Percentiles rank a stretch among this genome's conserved stretches.
Evolutionary conservation across 305 asterid genomes (phyloP).

Genomic region (Solanum hybrid): DNA sequence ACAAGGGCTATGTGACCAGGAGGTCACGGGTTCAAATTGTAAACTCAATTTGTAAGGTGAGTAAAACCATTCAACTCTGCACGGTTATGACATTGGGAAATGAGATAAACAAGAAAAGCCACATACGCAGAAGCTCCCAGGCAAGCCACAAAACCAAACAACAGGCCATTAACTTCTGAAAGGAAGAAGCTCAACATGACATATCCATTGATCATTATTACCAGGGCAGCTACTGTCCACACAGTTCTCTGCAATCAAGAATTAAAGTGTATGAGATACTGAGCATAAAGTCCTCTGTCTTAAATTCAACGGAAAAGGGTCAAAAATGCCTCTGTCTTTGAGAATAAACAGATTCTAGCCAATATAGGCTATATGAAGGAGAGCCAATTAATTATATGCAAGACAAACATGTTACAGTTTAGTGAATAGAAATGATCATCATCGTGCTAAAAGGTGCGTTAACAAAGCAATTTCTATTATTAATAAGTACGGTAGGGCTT

Average conservation of each 20-base stretch:
- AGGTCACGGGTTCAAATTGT: not conserved
- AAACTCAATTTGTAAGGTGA: constrained; percentile 26
- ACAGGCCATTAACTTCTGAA: constrained; percentile 42
- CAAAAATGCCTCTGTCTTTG: not conserved
- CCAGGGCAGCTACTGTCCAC: constrained; percentile 56
- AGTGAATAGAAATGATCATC: not conserved
- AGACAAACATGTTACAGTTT: not conserved
- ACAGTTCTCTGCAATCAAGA: constrained; percentile 33
- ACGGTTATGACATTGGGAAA: constrained; percentile 23
- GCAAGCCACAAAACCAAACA: constrained; percentile 26
- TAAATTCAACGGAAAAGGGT: not conserved
- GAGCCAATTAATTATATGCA: not conserved
- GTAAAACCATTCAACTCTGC: constrained; percentile 28
- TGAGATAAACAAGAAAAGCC: constrained; percentile 46
- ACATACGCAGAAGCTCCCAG: constrained; percentile 31
- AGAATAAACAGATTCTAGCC: not conserved
- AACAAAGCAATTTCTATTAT: not conserved
- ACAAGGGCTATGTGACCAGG: not conserved
- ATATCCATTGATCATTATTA: constrained; percentile 55
- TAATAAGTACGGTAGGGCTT: not conserved
- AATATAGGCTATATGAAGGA: not conserved
- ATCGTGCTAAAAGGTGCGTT: not conserved
- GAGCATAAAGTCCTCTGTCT: not conserved
- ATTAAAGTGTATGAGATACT: not conserved
- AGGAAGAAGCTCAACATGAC: constrained; percentile 56